Base-by-base conservation (phyloP, 352 stramenopile species). In the Peronospora farinosa region DNA sequence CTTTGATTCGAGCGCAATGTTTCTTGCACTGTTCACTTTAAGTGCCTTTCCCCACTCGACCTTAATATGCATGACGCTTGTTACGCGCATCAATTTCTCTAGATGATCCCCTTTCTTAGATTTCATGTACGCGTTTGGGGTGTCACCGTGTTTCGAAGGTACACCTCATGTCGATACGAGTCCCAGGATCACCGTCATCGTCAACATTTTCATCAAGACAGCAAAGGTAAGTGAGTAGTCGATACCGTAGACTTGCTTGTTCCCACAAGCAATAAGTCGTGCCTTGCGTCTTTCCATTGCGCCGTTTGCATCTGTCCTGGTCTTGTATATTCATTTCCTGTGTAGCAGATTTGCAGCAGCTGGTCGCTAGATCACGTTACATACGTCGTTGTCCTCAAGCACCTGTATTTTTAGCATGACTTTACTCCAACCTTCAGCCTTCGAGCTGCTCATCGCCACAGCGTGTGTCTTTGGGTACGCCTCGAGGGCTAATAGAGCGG, bases 271-370 rank as follows among this genome's bases (percentile, higher is more conserved):
- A n/a, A n/a, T n/a, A n/a, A n/a, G n/a, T 54, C 51, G 49, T 11
- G 33, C 47, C 36, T 72, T 67, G 47, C 53, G 50, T 0, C 49
- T 36, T 13, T 69, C 49, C 17, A 73, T 44, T 4, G 17, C 19
- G 10, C 55, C 55, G 11, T 49, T 21, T 16, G 47, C 37, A 16
- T 47, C 31, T 5, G 39, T 43, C 13, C 48, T 48, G 8, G 48
- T 44, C 37, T 54, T 54, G 15, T 30, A 52, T 19, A 52, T 35
- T 7, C 37, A 47, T 19, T 68, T 60, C 0, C 45, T 60, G 23
- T 55, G 58, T 15, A 69, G 38, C 31, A 36, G 9, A 12, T 36
- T 36, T 12, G 8, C 8, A 6, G 31, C 31, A 8, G 2, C 2
- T 36, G 31, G 5, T 36, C 9, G 8, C 5, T 36, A 12, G n/a